Percentiles rank a stretch among this genome's conserved stretches.
Evolutionary conservation across 129 eudicot genomes (phyloP).

Genomic region (Chrysanthemum makinoi): DNA sequence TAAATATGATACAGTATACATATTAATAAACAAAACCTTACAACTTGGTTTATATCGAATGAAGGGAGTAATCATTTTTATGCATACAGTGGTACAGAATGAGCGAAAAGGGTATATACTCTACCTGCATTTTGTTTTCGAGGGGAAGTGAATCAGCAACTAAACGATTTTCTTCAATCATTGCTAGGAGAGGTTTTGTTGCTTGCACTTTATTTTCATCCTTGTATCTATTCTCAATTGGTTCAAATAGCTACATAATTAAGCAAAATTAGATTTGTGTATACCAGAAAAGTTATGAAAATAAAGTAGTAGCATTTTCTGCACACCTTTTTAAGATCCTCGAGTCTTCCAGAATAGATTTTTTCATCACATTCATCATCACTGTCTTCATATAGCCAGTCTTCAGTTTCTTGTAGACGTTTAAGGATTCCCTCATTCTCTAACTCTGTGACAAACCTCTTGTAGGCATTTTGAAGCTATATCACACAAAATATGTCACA

Average conservation of each 20-base stretch:
- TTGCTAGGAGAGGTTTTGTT: slow-evolving; percentile 25
- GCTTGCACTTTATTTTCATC: slow-evolving; percentile 45
- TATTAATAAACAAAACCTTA: no score
- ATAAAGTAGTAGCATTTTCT: background rate
- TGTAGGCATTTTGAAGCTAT: slow-evolving; percentile 54
- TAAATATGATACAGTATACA: no score
- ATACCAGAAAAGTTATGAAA: no score
- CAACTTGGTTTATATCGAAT: background rate
- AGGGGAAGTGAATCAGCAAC: slow-evolving; percentile 48
- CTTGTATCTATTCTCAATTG: background rate
- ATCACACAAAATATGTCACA: background rate
- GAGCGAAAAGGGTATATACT: background rate
- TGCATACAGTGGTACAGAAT: background rate
- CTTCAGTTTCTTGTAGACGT: slow-evolving; percentile 63
- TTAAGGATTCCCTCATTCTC: slow-evolving; percentile 55
- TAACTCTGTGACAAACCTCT: slow-evolving; percentile 49
- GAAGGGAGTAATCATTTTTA: background rate
- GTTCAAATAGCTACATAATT: no score
- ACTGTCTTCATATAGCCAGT: slow-evolving; percentile 78
- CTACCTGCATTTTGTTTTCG: slow-evolving; percentile 50
- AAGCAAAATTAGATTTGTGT: no score
- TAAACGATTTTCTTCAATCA: slow-evolving; percentile 42
- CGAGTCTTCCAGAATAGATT: slow-evolving; percentile 56
- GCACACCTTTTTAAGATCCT: slow-evolving; percentile 54
- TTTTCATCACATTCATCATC: slow-evolving; percentile 61